These are phyloP conservation scores for Catunica adiposa DNA, from an alignment of 2,329 filamentous ascomycete species.

Conservation along the genomic window DNA sequence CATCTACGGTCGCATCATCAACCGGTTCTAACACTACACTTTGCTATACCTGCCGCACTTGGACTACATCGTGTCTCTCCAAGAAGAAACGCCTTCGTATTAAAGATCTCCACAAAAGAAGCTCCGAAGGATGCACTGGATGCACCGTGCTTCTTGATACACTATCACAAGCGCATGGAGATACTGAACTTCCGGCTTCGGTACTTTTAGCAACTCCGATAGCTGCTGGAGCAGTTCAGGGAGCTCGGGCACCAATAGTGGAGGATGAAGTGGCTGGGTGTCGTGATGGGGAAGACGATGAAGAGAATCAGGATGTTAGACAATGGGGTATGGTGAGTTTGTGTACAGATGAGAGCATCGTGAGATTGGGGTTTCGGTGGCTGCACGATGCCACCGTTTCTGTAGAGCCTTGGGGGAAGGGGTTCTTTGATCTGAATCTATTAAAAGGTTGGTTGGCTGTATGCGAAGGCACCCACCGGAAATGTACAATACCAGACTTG, in stretches of 20 bases:
- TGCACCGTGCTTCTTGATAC: not conserved
- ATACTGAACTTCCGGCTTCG: not conserved
- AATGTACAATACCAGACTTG: not conserved
- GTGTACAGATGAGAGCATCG: not conserved
- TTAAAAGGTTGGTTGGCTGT: not conserved
- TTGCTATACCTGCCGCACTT: not conserved
- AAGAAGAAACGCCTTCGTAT: not conserved
- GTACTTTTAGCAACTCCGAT: not conserved
- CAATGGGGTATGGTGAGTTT: not conserved
- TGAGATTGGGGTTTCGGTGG: not conserved
- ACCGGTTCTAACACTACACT: not conserved
- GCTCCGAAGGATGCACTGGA: not conserved
- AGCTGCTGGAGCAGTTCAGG: not conserved
- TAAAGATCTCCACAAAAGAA: not conserved
- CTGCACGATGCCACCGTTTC: not conserved
- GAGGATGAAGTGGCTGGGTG: not conserved
- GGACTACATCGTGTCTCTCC: not conserved
- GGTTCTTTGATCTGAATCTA: slow-evolving; percentile 2
- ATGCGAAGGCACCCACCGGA: not conserved
- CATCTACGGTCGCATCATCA: not conserved
- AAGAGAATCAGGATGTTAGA: not conserved
- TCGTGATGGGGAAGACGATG: not conserved
- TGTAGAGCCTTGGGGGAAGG: not conserved
- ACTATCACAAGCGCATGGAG: not conserved
- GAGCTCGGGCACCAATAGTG: not conserved